A percentile compares a stretch with the other conserved stretches of the same genome.
phyloP scores from a whole-genome alignment of 192 early-diverging fungal genomes.

The Coemansia sp. region DNA sequence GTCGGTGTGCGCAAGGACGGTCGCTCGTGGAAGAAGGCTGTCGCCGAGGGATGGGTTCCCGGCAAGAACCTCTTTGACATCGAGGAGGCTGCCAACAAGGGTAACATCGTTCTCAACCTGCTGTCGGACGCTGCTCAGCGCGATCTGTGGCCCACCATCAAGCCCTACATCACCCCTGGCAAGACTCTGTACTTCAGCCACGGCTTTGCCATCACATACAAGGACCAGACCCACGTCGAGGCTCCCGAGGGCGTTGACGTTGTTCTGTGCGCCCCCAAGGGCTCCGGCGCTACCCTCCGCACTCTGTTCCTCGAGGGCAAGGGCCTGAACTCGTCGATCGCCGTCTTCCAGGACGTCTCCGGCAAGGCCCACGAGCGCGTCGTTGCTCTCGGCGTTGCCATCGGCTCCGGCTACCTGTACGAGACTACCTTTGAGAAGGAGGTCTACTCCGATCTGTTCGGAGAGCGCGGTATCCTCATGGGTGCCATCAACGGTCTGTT shows the following conservation, averaged over 20 bases:
- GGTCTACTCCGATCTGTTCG: slow-evolving; percentile 93
- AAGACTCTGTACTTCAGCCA: slow-evolving; percentile 99
- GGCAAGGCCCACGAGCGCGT: slow-evolving; percentile 94
- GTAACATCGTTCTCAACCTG: slow-evolving; percentile 90
- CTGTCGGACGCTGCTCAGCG: slow-evolving; percentile 95
- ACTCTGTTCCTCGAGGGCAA: slow-evolving; percentile 94
- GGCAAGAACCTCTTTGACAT: slow-evolving; percentile 95
- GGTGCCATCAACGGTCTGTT: slow-evolving; percentile 97
- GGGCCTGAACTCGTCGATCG: slow-evolving; percentile 96
- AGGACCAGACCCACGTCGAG: slow-evolving; percentile 85
- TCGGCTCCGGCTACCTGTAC: slow-evolving; percentile 96
- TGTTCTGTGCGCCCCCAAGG: slow-evolving; percentile 94
- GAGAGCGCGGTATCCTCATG: slow-evolving; percentile 98
- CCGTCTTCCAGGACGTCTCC: slow-evolving; percentile 90
- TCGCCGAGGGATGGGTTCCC: slow-evolving; percentile 93
- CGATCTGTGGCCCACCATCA: slow-evolving; percentile 84
- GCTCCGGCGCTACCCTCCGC: slow-evolving; percentile 93
- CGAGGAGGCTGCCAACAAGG: slow-evolving; percentile 86
- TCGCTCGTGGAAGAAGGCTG: slow-evolving; percentile 86
- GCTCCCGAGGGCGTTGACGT: slow-evolving; percentile 94
- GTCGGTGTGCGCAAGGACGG: slow-evolving; percentile 88
- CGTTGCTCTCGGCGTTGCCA: slow-evolving; percentile 86
- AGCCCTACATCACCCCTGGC: slow-evolving; percentile 87
- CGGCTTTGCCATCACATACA: slow-evolving; percentile 94
- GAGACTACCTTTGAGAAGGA: slow-evolving; percentile 97